Conservation (phyloP, 768 basidiomycete species). For the Podaxis sp. region DNA sequence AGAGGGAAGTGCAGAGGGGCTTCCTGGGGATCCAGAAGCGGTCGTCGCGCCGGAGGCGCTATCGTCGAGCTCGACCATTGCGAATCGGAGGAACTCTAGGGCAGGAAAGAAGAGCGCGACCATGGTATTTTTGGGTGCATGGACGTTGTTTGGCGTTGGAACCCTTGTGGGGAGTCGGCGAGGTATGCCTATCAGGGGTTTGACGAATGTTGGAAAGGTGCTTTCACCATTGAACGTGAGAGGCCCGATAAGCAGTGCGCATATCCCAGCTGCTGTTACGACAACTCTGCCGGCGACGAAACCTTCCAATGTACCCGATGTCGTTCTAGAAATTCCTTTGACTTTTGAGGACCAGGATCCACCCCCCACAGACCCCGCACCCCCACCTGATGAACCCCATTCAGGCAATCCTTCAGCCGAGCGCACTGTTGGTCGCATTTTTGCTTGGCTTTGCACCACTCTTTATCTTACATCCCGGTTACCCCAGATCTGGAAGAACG, state of each 20-base stretch:
- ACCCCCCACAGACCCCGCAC: slow-evolving; percentile 1
- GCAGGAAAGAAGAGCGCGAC: slow-evolving; percentile 67
- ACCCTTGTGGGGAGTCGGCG: slow-evolving; percentile 33
- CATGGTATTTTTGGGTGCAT: slow-evolving; percentile 78
- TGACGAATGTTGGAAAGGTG: slow-evolving; percentile 44
- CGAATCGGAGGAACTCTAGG: slow-evolving; percentile 44
- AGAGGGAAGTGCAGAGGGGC: slow-evolving; percentile 29
- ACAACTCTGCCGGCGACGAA: neutral
- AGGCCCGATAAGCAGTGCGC: neutral
- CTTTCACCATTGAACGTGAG: slow-evolving; percentile 22
- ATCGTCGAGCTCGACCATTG: slow-evolving; percentile 11
- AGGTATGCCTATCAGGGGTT: slow-evolving; percentile 21
- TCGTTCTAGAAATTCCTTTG: neutral
- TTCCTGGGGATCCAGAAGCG: slow-evolving; percentile 18
- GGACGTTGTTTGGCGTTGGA: slow-evolving; percentile 69
- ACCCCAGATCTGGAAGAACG: slow-evolving; percentile 99
- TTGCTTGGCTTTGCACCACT: slow-evolving; percentile 92
- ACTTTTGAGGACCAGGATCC: slow-evolving; percentile 3
- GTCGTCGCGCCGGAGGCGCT: neutral
- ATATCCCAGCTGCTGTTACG: neutral
- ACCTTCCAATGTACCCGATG: neutral
- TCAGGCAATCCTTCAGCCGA: slow-evolving; percentile 34
- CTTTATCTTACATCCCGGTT: slow-evolving; percentile 90
- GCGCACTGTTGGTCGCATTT: slow-evolving; percentile 80
- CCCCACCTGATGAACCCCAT: slow-evolving; percentile 20